Evolutionary conservation across 2,329 filamentous ascomycete genomes (phyloP).

Genomic region (Cercospora zeae-maydis): DNA sequence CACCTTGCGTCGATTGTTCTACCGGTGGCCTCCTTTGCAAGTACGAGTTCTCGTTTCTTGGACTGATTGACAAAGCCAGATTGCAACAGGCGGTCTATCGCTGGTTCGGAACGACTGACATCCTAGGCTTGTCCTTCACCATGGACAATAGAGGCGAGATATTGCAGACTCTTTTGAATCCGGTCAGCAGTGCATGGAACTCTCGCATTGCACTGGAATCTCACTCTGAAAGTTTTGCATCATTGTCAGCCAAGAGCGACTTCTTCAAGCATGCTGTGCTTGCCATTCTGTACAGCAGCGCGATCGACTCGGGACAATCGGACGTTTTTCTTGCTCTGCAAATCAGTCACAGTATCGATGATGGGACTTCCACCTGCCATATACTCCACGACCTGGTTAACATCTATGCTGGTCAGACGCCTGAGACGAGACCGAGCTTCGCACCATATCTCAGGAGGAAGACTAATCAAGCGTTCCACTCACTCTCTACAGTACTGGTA

Average conservation of each 20-base stretch:
- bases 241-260: neutral
- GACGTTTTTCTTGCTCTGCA: neutral
- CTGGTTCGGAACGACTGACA: neutral
- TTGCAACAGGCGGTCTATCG: neutral
- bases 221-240: neutral
- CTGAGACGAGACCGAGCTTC: neutral
- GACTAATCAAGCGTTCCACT: accelerated
- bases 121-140: neutral
- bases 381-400: neutral
- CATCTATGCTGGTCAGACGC: neutral
- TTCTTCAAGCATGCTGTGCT: neutral
- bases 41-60: neutral
- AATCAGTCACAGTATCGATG: neutral
- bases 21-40: neutral
- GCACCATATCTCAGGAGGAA: neutral
- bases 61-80: neutral
- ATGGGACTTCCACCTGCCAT: neutral
- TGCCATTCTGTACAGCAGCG: neutral
- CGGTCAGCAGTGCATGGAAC: neutral
- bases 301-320: neutral
- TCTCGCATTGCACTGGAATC: neutral
- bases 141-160: neutral
- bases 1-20: neutral
- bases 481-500: neutral
- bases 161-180: neutral